Percentiles rank a stretch among this genome's conserved stretches.
Conservation (phyloP, 192 early-diverging fungal genomes). For the Coemansia sp. region DNA sequence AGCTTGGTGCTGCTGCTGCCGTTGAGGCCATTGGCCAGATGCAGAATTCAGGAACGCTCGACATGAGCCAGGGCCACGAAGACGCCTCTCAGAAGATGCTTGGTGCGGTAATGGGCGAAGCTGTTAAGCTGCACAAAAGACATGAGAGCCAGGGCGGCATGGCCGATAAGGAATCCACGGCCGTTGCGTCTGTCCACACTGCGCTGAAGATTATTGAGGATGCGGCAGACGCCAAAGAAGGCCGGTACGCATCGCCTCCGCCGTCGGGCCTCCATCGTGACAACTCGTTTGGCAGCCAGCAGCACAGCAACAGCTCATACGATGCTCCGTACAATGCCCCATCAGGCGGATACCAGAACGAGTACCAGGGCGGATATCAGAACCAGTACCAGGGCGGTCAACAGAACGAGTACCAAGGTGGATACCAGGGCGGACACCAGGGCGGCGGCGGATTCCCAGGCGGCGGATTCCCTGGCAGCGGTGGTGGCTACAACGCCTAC, state of each 20-base stretch:
- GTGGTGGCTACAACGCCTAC: neutral
- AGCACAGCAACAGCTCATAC: neutral
- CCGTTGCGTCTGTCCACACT: conserved; percentile 38
- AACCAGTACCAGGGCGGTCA: neutral
- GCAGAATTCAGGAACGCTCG: conserved; percentile 13
- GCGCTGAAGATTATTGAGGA: conserved; percentile 48
- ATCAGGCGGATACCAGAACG: neutral
- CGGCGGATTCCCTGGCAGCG: neutral
- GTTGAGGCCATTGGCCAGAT: conserved; percentile 33
- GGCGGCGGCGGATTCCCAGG: neutral
- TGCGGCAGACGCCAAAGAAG: conserved; percentile 2
- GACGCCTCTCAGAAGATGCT: conserved; percentile 43
- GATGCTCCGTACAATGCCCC: conserved; percentile 1
- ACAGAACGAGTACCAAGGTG: neutral
- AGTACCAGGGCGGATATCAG: neutral
- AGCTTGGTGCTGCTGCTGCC: conserved; percentile 48
- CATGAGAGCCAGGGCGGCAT: conserved; percentile 14
- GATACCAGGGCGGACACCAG: neutral
- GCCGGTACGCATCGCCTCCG: neutral
- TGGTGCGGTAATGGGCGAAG: conserved; percentile 41
- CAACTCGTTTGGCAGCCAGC: neutral
- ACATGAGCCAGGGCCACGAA: conserved; percentile 10
- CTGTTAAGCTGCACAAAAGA: conserved; percentile 24
- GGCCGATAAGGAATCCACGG: conserved; percentile 40
- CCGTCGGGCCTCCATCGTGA: neutral